Evolutionary conservation across 1,284 basidiomycete genomes (phyloP).

Genomic region (Ustilago shanxiensis): DNA sequence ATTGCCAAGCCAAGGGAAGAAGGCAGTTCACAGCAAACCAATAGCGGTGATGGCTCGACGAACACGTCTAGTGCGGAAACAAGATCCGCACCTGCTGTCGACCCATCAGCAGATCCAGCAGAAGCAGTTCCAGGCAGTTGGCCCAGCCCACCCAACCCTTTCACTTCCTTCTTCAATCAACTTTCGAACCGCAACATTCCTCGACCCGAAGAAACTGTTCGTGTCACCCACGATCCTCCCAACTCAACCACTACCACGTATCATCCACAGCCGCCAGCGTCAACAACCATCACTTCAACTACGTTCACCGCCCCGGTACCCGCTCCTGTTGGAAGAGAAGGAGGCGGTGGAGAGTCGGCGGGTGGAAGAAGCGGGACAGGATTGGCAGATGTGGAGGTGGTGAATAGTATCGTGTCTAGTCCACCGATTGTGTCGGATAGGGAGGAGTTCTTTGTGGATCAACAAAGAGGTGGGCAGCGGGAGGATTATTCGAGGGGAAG

Average conservation of each 20-base stretch:
- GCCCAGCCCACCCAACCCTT: slow-evolving; percentile 35
- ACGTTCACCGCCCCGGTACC: slow-evolving; percentile 14
- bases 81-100: neutral
- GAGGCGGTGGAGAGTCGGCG: neutral
- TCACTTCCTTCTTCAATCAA: slow-evolving; percentile 19
- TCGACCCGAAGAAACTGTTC: slow-evolving; percentile 2
- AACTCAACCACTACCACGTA: slow-evolving; percentile 15
- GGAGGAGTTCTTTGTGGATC: slow-evolving; percentile 21
- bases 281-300: slow-evolving; percentile 37
- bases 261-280: slow-evolving; percentile 27
- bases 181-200: neutral
- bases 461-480: neutral
- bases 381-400: slow-evolving; percentile 6
- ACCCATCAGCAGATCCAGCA: neutral
- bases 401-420: slow-evolving; percentile 39
- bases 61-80: neutral
- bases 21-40: neutral
- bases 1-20: slow-evolving; percentile 39
- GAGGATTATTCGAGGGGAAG: neutral
- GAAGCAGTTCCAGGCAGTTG: slow-evolving; percentile 18
- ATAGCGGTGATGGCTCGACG: neutral
- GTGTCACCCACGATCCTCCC: slow-evolving; percentile 8
- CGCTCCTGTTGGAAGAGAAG: neutral
- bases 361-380: neutral
- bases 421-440: slow-evolving; percentile 45